Evolutionary conservation across 73 alveolate species (phyloP), one percentile per base, ranked within the genome.

Genomic region (Stentor roeselii): DNA sequence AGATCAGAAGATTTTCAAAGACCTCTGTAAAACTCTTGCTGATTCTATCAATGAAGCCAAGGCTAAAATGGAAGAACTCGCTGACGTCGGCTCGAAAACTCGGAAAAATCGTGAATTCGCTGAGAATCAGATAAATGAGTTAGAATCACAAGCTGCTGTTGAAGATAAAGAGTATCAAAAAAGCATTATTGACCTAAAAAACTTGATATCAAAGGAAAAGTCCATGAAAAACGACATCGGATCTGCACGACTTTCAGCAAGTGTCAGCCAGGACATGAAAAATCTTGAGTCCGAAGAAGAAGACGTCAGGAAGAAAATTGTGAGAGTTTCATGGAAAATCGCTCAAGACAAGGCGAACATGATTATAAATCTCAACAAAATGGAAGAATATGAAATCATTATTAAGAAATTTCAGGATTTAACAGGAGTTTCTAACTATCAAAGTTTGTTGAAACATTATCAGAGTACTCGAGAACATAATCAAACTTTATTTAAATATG

Each of bases 81-180:
- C 34, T 27, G 80, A 67, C 21, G 34, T 27, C 21, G 80, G 80
- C 15, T 21, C n/a, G n/a, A n/a, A 30, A 67, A 32, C 80, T 14
- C 21, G 21, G 27, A 67, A 32, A n/a, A 32, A 67, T 11, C 21
- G 80, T 27, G 80, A 67, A 21, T 21, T 21, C 15, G 80, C 80
- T 0, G 37, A 67, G 14, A 32, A 67, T 27, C 21, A 67, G 34
- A n/a, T 67, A n/a, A 32, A 67, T 27, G 37, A n/a, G 14, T 21
- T 67, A 0, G 37, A 67, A 32, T 32, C n/a, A n/a, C 41, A 30
- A n/a, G 80, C 80, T 30, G 80, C 21, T 27, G 34, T 11, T 11
- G 80, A 67, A 67, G 80, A 67, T 27, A 67, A 67, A 67, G 80
- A 67, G 80, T 67, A 27, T 34, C n/a, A 67, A 21, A 21, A 36